Evolutionary conservation across 1,284 basidiomycete species (phyloP), one percentile per base, ranked within the genome.

Genomic region (Wallemia mellicola): DNA sequence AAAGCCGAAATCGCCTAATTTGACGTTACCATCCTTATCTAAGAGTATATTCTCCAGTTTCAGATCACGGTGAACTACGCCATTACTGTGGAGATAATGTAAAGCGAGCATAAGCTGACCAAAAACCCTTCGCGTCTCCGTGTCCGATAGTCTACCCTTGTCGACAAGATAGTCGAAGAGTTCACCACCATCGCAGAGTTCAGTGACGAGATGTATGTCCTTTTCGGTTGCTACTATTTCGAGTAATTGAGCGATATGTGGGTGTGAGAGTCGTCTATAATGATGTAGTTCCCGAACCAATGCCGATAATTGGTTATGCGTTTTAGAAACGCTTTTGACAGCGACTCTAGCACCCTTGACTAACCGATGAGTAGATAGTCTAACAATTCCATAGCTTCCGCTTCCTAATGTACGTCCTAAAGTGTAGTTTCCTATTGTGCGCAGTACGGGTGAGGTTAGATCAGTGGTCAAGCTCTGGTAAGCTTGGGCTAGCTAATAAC

Each of bases 271-370:
- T 58, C 88, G 81, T 28, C 94, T 83, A 71, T 98, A 94, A 67
- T 98, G 92, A 67, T 98, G 92, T 61, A 98, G 92, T 72, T 98
- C 94, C 63, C 94, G 79, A 15, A 91, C 98, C 58, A 98, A 77
- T 57, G 86, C 78, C 26, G 87, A 75, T 7, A 48, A n/a, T n/a
- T 48, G 38, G 58, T 87, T 86, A 73, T 86, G 79, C 61, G 79
- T 79, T 71, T 96, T 96, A 32, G 92, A 88, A 63, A 98, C 88
- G 71, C 96, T 91, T 73, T 98, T 98, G 72, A 98, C 84, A 59
- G 92, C 92, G 63, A 95, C 87, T 60, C 86, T 79, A 57, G 80
- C 38, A 22, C 38, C 64, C 11, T 65, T 65, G 15, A 66, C 66
- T 19, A 68, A 60, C 7, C 66, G 62, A 58, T 68, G 65, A 1